These are phyloP conservation scores for Capronia americana DNA, from an alignment of 2,329 filamentous ascomycete genomes.

Conservation along the genomic window DNA sequence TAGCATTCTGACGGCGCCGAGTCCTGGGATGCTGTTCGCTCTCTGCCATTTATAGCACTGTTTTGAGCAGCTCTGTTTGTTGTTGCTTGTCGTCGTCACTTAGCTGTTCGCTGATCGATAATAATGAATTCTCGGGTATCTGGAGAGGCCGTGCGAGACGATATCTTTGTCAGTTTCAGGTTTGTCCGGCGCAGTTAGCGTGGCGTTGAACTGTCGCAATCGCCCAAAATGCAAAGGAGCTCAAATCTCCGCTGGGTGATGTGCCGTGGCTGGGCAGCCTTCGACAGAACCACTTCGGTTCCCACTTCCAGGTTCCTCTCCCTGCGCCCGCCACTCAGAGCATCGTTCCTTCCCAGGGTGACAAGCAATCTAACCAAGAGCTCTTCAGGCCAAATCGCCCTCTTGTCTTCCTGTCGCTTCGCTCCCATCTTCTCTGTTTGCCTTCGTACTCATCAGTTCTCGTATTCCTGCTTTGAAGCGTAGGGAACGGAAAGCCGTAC, in stretches of 20 bases:
- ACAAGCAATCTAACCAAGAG: slow-evolving; percentile 3
- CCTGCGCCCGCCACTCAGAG: neutral
- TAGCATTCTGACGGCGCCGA: neutral
- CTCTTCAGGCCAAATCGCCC: neutral
- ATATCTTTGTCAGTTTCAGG: neutral
- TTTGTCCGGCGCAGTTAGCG: neutral
- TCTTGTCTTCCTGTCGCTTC: neutral
- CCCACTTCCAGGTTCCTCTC: slow-evolving; percentile 3
- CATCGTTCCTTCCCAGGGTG: neutral
- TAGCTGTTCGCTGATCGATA: neutral
- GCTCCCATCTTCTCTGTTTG: neutral
- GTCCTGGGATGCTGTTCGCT: neutral
- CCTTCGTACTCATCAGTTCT: neutral
- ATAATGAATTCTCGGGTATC: neutral
- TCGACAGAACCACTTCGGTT: neutral
- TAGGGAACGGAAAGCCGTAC: neutral
- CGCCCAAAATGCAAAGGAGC: slow-evolving; percentile 11
- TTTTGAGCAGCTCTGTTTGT: neutral
- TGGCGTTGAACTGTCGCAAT: neutral
- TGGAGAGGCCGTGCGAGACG: neutral
- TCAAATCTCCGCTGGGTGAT: slow-evolving; percentile 11
- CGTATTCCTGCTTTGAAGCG: neutral
- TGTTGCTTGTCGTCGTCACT: neutral
- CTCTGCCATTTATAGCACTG: neutral
- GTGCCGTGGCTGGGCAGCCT: slow-evolving; percentile 3